Evolutionary conservation across 345 rosid species (phyloP), one percentile per base, ranked within the genome.

Genomic region (Cardamine occulta): DNA sequence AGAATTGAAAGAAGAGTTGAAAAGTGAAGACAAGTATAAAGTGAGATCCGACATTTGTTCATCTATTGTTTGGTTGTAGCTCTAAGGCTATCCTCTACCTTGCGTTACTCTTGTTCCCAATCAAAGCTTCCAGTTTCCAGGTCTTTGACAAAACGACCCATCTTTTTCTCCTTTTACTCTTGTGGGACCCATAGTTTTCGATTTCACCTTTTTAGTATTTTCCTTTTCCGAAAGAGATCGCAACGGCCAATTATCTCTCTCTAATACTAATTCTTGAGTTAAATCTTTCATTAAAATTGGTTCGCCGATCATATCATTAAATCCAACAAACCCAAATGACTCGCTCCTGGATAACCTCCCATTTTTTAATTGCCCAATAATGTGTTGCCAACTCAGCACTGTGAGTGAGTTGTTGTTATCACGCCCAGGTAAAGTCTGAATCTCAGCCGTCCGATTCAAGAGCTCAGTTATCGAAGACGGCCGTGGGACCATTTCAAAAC

Each of bases 31-130:
- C 29, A 42, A 61, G 48, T 53, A 67, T 48, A 67, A 75, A 76
- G 75, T 62, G 75, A 77, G 66, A 77, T 63, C 66, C 71, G 66
- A 77, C 79, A 68, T 63, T 69, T 69, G 64, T 70, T 76, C 66
- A 70, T 55, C 44, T 18, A 26, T 26, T 70, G 80, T 76, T 76
- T 76, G 75, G 75, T 18, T 70, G 0, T 7, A 26, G 2, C 19
- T 70, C 44, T 35, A 44, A 45, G 3, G 15, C 61, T 64, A 64
- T 56, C 57, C 58, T 42, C 47, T 11, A 19, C 12, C 52, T 19
- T 19, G 19, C 13, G 44, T 8, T 49, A 59, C 61, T 66, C 37
- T 15, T 66, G 52, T 58, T 74, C 54, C 67, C 53, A 74, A 28
- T 45, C 78, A 45, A n/a, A 29, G 0, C 15, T 4, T 4, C 15